A percentile compares a stretch with the other conserved stretches of the same genome.
Evolutionary conservation across 2,329 filamentous ascomycete genomes (phyloP).

Genomic region (Dactylonectria estremocensis): DNA sequence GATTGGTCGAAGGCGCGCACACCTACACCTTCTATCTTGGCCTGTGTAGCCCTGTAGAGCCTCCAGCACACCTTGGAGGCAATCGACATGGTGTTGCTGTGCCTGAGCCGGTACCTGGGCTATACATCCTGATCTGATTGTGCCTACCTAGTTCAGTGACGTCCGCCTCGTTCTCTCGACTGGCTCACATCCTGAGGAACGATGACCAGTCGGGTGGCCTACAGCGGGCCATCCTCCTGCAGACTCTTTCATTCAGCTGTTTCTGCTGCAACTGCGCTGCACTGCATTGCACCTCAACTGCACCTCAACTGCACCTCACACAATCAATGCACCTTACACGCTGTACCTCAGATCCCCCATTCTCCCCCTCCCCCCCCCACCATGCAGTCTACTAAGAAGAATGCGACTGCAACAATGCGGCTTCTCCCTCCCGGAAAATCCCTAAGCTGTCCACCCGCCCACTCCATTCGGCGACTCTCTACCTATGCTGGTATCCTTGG

Average conservation of each 20-base stretch:
- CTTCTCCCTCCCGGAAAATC: background rate
- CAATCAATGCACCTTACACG: constrained; percentile 9
- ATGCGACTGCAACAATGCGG: constrained; percentile 6
- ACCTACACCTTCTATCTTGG: background rate
- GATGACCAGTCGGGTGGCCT: constrained; percentile 41
- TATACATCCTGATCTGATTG: constrained; percentile 27
- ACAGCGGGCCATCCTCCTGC: constrained; percentile 36
- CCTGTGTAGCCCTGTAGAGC: background rate
- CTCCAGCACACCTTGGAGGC: constrained; percentile 1
- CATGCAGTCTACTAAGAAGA: background rate
- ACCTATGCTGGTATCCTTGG: no score
- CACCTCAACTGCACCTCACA: no score
- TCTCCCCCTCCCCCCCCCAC: constrained; percentile 5
- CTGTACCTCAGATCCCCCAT: constrained; percentile 16
- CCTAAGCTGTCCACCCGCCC: background rate
- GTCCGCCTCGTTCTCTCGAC: constrained; percentile 3
- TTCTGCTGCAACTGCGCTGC: constrained; percentile 20
- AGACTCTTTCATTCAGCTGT: constrained; percentile 26
- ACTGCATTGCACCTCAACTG: background rate
- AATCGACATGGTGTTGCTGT: background rate
- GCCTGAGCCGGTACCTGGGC: constrained; percentile 30
- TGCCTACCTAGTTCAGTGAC: no score
- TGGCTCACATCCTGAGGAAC: constrained; percentile 37
- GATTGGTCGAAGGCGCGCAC: constrained; percentile 35
- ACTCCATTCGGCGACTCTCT: constrained; percentile 8